A percentile compares a stretch with the other conserved stretches of the same genome.
Conservation (phyloP, 164 flowering plant genomes). For the Warburgia ugandensis region DNA sequence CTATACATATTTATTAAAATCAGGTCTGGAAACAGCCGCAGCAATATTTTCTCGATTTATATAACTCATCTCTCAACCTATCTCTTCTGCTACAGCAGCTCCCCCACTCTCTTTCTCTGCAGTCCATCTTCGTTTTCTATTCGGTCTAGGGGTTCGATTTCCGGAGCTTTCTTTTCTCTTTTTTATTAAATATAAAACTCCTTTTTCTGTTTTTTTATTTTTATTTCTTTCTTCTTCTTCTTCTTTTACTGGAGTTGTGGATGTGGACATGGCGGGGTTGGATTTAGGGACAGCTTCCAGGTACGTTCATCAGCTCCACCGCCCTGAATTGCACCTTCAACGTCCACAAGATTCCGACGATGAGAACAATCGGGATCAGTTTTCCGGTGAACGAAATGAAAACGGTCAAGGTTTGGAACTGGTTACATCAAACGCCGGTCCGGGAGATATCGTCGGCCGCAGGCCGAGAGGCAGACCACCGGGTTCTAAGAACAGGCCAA, state of each 20-base stretch:
- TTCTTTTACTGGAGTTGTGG: too few species aligned
- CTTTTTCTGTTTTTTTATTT: constrained; percentile 2
- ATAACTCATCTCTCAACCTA: background rate
- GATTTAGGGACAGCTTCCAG: constrained; percentile 34
- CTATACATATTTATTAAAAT: too few species aligned
- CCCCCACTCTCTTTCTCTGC: constrained; percentile 13
- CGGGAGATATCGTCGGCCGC: constrained; percentile 16
- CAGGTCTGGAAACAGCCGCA: background rate
- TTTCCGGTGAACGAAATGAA: background rate
- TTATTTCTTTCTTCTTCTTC: constrained; percentile 4
- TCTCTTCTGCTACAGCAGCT: background rate
- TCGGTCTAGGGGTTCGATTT: constrained; percentile 19
- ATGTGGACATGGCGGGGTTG: constrained; percentile 30
- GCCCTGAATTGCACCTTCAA: constrained; percentile 27
- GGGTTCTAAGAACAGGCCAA: constrained; percentile 42
- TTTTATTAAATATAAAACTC: background rate
- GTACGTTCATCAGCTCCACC: constrained; percentile 29
- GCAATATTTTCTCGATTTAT: background rate
- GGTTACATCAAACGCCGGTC: constrained; percentile 3
- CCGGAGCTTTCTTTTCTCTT: constrained; percentile 8
- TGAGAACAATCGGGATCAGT: constrained; percentile 8
- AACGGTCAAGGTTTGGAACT: constrained; percentile 16
- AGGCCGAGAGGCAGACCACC: constrained; percentile 36
- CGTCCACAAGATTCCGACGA: constrained; percentile 16
- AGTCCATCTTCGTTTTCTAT: constrained; percentile 11